Conservation (phyloP, 331 rosid genomes). For the Quercus lobata region DNA sequence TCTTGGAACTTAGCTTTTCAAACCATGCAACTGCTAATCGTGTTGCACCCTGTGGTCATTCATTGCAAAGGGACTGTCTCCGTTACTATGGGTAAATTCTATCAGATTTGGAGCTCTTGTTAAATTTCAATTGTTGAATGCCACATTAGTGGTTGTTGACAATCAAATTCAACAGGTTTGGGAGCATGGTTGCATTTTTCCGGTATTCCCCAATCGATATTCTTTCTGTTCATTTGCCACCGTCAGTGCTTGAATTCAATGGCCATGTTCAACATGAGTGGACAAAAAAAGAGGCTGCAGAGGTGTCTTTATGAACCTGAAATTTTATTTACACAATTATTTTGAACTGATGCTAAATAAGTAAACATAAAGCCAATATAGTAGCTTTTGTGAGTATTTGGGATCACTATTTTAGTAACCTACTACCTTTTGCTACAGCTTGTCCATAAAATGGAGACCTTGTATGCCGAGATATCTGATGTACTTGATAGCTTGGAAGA, state of each 20-base stretch:
- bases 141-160: slow-evolving; percentile 14
- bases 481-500: slow-evolving; percentile 62
- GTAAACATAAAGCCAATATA: background rate
- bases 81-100: slow-evolving; percentile 85
- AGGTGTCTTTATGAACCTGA: slow-evolving; percentile 49
- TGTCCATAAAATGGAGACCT: slow-evolving; percentile 61
- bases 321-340: slow-evolving; percentile 10
- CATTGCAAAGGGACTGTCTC: slow-evolving; percentile 97
- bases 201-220: slow-evolving; percentile 85
- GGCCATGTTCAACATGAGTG: slow-evolving; percentile 69
- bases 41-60: slow-evolving; percentile 93
- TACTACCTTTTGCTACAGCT: slow-evolving; percentile 41
- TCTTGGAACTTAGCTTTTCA: slow-evolving; percentile 97
- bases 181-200: slow-evolving; percentile 92
- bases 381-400: slow-evolving; percentile 1
- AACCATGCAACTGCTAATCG: slow-evolving; percentile 99
- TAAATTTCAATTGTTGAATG: slow-evolving; percentile 10
- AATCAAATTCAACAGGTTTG: slow-evolving; percentile 57
- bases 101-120: background rate
- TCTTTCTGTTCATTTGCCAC: slow-evolving; percentile 86
- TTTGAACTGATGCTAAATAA: slow-evolving; percentile 13
- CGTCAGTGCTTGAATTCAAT: slow-evolving; percentile 70
- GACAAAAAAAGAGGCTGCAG: slow-evolving; percentile 69
- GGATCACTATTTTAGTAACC: slow-evolving; percentile 13
- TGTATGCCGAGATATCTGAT: slow-evolving; percentile 70